Base-by-base conservation (phyloP, 805 yeast species). In the Kazachstania taianensis region DNA sequence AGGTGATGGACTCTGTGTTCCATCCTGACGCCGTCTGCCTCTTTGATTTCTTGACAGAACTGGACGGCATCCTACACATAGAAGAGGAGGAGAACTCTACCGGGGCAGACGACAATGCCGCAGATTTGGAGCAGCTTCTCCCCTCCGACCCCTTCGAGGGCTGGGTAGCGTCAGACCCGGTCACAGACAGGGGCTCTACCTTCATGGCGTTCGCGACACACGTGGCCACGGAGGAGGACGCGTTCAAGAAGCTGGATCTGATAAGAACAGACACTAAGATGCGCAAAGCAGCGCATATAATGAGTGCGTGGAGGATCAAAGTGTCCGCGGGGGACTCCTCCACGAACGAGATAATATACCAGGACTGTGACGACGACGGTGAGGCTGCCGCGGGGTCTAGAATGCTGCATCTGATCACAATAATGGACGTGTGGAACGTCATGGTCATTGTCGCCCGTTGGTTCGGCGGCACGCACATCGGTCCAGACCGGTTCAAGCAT, bases 301-400 rank as follows among this genome's bases (percentile, higher is more conserved):
- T 92, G 78, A 72, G 76, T 12, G 92, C 95, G 0, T 87, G 89
- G 80, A 64, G 97, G 43, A 79, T 92, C 3, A 66, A 67, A 38
- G 56, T 52, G 1, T 61, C 52, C 1, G 36, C 45, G 13, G 64
- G 66, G 14, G 25, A 22, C 12, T 9, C 8, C 12, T 9, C 12
- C 4, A 14, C 13, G 3, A 39, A 61, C 19, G 83, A 78, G 0
- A 70, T 75, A 0, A 66, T 70, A 25, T 70, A 67, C 32, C 92
- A 83, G 48, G 96, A 92, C 48, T 86, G 83, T 48, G 96, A 92
- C 52, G 97, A 92, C 55, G 98, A 89, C 53, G 98, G 98, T 3
- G 98, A 92, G 53, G 70, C 94, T 0, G 97, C 97, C 1, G 95
- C 97, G 1, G 98, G 98, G 7, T 75, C 87, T 5, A 64, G 96